A percentile compares a stretch with the other conserved stretches of the same genome.
Evolutionary conservation across 2,329 filamentous ascomycete species (phyloP).

Genomic region (Microsporum canis): DNA sequence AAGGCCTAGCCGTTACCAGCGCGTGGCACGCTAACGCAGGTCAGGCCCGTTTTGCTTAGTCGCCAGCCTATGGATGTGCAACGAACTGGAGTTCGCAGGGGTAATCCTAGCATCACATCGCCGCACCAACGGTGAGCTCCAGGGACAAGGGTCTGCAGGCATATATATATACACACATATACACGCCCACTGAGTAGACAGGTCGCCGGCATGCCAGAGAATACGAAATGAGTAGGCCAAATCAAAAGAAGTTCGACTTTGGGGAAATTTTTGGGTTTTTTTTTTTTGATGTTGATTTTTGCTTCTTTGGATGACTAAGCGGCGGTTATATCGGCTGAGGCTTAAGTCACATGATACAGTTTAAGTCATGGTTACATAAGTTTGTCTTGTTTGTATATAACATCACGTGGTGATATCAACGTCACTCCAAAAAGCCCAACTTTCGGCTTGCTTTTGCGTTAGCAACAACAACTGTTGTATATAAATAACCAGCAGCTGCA

Average conservation of each 20-base stretch:
- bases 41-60: not conserved
- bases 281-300: not conserved
- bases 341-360: not conserved
- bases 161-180: not conserved
- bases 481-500: not conserved
- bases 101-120: not conserved
- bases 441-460: not conserved
- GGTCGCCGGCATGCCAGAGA: not conserved
- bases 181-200: not conserved
- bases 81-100: not conserved
- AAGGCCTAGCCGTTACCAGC: not conserved
- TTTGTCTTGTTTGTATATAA: not conserved
- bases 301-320: not conserved
- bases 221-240: not conserved
- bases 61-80: not conserved
- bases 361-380: not conserved
- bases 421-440: not conserved
- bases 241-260: not conserved
- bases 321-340: not conserved
- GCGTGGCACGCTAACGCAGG: slow-evolving; percentile 1
- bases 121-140: not conserved
- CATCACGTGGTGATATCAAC: not conserved
- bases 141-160: not conserved
- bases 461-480: not conserved
- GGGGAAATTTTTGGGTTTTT: not conserved